These are phyloP conservation scores for Aspergillus pseudoterreus DNA, from an alignment of 2,329 filamentous ascomycete species.

Conservation along the genomic window DNA sequence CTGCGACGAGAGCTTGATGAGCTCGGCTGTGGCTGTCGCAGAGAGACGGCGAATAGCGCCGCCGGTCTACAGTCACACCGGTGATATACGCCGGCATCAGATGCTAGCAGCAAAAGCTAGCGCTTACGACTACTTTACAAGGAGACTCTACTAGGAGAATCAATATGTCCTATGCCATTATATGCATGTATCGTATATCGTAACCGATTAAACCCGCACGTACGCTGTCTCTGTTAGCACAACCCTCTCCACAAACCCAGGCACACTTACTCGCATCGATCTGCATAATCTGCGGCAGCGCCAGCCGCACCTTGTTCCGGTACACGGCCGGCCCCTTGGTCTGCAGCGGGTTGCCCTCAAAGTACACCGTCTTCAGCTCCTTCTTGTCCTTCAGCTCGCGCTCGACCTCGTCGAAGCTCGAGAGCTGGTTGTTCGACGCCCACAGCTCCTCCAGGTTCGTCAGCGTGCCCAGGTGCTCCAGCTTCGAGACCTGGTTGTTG, in stretches of 20 bases:
- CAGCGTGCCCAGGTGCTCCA: constrained; percentile 68
- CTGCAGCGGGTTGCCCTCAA: constrained; percentile 92
- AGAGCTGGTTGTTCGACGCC: constrained; percentile 84
- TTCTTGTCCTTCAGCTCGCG: constrained; percentile 73
- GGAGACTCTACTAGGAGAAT: background rate
- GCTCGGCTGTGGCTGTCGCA: background rate
- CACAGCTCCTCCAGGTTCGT: constrained; percentile 81
- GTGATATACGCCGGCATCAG: no score
- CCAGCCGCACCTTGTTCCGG: constrained; percentile 85
- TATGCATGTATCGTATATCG: background rate
- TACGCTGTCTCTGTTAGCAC: constrained; percentile 24
- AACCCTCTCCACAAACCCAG: background rate
- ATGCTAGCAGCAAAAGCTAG: background rate
- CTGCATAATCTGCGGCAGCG: constrained; percentile 81
- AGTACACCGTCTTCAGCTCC: constrained; percentile 83
- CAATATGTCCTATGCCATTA: background rate
- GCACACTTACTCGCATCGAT: constrained; percentile 80
- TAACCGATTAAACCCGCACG: constrained; percentile 19
- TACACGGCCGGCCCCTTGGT: constrained; percentile 75
- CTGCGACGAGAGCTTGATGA: no score
- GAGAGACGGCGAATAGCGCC: background rate
- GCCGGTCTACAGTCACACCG: no score
- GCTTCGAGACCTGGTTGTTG: constrained; percentile 74
- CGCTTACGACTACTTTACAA: no score
- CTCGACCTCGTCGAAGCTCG: constrained; percentile 77